Conservation (phyloP, 495 filamentous ascomycete species). For the Xylaria cubensis region DNA sequence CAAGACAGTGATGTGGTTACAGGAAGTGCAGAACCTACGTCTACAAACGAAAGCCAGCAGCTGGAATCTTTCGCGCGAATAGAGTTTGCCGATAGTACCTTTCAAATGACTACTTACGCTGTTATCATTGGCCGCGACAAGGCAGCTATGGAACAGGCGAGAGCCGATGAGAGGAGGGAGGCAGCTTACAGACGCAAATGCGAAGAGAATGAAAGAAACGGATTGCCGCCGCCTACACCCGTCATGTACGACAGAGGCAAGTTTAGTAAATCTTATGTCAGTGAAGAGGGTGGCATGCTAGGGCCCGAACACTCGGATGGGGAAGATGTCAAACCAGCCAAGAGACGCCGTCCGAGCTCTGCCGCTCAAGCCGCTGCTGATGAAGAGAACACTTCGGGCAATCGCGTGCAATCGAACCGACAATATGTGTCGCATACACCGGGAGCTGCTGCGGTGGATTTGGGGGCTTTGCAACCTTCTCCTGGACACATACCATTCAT, state of each 20-base stretch:
- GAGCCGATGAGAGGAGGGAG: constrained; percentile 48
- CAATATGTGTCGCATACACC: constrained; percentile 59
- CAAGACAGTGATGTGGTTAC: constrained; percentile 39
- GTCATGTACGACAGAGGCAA: constrained; percentile 48
- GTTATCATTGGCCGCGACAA: constrained; percentile 59
- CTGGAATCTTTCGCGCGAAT: constrained; percentile 59
- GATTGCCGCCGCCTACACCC: constrained; percentile 49
- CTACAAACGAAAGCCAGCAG: constrained; percentile 39
- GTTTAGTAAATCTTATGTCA: constrained; percentile 60
- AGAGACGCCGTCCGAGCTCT: constrained; percentile 45
- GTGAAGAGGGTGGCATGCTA: constrained; percentile 60
- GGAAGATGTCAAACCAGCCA: constrained; percentile 47
- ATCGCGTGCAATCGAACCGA: constrained; percentile 48
- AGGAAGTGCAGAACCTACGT: constrained; percentile 31
- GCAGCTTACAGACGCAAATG: constrained; percentile 45
- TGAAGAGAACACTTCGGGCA: constrained; percentile 39
- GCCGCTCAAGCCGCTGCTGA: constrained; percentile 35
- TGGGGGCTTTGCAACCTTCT: constrained; percentile 58
- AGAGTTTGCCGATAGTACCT: constrained; percentile 58
- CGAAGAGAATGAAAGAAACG: constrained; percentile 46
- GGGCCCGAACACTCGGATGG: constrained; percentile 55
- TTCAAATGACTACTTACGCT: constrained; percentile 60
- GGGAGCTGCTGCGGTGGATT: constrained; percentile 57
- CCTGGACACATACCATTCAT: constrained; percentile 75
- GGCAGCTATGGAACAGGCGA: constrained; percentile 51